Evolutionary conservation across 208 protist species (phyloP).

Genomic region (Trypanosoma vivax): DNA sequence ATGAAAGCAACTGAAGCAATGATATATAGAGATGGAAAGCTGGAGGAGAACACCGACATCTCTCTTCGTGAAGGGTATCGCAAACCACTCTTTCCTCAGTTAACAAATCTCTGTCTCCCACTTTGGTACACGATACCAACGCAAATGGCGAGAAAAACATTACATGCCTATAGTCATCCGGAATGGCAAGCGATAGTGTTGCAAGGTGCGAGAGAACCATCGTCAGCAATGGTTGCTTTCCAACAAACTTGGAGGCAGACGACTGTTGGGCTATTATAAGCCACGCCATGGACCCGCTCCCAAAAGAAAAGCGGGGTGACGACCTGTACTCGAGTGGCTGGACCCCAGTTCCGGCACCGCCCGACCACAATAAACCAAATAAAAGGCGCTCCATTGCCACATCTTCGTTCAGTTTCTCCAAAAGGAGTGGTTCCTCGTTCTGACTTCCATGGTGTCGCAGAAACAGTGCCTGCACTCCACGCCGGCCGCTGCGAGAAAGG

Average conservation of each 20-base stretch:
- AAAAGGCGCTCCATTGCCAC: conserved; percentile 35
- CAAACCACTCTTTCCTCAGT: conserved; percentile 3
- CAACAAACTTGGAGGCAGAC: conserved; percentile 12
- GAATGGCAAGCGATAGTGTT: conserved; percentile 24
- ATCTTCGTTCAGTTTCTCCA: conserved; percentile 21
- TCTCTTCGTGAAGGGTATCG: conserved; percentile 18
- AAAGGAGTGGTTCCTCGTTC: conserved; percentile 19
- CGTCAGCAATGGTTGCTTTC: conserved; percentile 3
- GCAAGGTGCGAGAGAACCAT: conserved; percentile 25
- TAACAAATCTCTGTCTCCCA: neutral
- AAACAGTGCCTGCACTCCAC: conserved; percentile 33
- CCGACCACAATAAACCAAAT: conserved; percentile 52
- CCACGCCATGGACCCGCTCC: conserved; percentile 65
- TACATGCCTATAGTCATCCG: conserved; percentile 16
- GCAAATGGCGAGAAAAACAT: conserved; percentile 13
- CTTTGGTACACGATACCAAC: conserved; percentile 7
- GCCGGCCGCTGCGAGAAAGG: conserved; percentile 31
- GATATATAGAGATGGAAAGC: conserved; percentile 54
- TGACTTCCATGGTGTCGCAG: conserved; percentile 4
- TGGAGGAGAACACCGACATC: conserved; percentile 17
- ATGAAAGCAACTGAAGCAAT: conserved; percentile 39
- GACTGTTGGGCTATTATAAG: conserved; percentile 36
- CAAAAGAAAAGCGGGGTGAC: conserved; percentile 21
- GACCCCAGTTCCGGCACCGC: neutral
- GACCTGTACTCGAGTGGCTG: neutral